These are phyloP conservation scores for Chlorella sp. DNA, from an alignment of 139 green algal genomes.

Conservation along the genomic window DNA sequence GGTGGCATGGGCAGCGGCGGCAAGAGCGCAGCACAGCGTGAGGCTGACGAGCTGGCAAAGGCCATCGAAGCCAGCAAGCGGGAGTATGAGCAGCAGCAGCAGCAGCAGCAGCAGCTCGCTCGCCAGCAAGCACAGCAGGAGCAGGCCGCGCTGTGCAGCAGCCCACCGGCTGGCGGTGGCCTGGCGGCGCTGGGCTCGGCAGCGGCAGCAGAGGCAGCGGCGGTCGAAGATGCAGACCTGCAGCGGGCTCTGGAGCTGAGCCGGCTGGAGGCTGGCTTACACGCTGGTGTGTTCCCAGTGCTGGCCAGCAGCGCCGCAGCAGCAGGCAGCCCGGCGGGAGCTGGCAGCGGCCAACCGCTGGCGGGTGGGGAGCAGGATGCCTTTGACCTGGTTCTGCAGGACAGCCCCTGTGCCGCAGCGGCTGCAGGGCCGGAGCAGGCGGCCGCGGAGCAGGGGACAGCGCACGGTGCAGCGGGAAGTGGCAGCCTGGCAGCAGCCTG, in stretches of 20 bases:
- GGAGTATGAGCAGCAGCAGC: constrained; percentile 21
- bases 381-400: no score
- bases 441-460: no score
- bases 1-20: not conserved
- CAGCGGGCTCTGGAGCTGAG: no score
- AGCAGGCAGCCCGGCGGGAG: not conserved
- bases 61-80: constrained; percentile 18
- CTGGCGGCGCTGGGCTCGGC: not conserved
- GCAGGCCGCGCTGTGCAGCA: no score
- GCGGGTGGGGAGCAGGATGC: no score
- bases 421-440: not conserved
- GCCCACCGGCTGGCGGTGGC: no score
- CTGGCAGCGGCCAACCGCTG: not conserved
- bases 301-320: not conserved
- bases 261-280: no score
- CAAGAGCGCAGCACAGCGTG: not conserved
- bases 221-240: not conserved
- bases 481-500: not conserved
- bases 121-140: not conserved
- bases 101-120: not conserved
- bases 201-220: not conserved
- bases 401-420: not conserved
- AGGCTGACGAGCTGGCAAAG: constrained; percentile 35
- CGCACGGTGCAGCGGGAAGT: not conserved
- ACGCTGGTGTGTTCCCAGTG: no score